Evolutionary conservation across 352 stramenopile species (phyloP).

Genomic region (Globisporangium mamillatum): DNA sequence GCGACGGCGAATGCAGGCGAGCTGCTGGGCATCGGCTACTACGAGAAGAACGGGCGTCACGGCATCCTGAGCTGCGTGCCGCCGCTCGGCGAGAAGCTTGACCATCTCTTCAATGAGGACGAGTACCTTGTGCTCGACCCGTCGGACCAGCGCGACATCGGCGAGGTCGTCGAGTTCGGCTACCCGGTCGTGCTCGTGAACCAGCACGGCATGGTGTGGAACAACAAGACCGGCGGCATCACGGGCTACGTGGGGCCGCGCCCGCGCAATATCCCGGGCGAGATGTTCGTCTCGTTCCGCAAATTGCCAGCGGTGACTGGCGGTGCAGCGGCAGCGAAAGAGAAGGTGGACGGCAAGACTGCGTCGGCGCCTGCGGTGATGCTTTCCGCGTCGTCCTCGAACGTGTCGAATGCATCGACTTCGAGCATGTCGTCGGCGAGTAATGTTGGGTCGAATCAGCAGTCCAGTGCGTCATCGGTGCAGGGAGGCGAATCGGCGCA

Average conservation of each 20-base stretch:
- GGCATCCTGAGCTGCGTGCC: conserved; percentile 80
- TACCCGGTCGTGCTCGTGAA: conserved; percentile 80
- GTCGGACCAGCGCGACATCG: conserved; percentile 31
- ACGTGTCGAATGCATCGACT: conserved; percentile 3
- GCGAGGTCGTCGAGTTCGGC: conserved; percentile 67
- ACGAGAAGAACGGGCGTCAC: conserved; percentile 86
- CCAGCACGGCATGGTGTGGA: conserved; percentile 83
- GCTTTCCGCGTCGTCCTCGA: conserved; percentile 13
- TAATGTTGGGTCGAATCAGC: conserved; percentile 5
- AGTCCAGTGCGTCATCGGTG: conserved; percentile 12
- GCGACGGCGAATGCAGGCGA: background rate
- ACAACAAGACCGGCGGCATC: conserved; percentile 88
- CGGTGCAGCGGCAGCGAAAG: background rate
- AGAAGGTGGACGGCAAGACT: conserved; percentile 13
- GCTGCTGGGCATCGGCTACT: conserved; percentile 69
- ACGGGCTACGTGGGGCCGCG: conserved; percentile 79
- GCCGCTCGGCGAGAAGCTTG: conserved; percentile 65
- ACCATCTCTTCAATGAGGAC: conserved; percentile 80
- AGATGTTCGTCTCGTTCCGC: conserved; percentile 79
- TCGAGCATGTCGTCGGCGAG: conserved; percentile 13
- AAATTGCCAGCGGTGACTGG: background rate
- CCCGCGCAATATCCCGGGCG: conserved; percentile 56
- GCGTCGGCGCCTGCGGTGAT: conserved; percentile 16
- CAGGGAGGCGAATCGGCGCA: conserved; percentile 4
- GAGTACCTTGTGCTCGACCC: conserved; percentile 79